Evolutionary conservation across 139 green algal genomes (phyloP).

Genomic region (Chlorella sorokiniana): DNA sequence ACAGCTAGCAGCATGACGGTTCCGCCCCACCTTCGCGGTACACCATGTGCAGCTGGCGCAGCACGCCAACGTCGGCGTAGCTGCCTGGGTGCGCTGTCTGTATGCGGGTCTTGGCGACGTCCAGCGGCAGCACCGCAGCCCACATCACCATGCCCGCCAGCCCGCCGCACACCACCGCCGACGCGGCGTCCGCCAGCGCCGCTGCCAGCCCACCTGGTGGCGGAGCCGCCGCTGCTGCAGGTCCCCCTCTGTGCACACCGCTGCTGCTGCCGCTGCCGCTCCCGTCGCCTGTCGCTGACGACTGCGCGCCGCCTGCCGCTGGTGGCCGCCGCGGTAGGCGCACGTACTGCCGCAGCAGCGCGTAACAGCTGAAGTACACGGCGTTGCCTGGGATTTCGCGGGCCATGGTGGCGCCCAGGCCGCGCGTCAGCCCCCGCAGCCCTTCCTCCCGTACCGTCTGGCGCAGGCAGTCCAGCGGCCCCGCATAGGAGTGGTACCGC

Average conservation of each 20-base stretch:
- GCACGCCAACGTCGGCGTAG: slow-evolving; percentile 55
- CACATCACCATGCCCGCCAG: slow-evolving; percentile 64
- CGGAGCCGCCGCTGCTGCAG: not conserved
- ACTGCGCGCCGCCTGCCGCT: too few species aligned
- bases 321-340: too few species aligned
- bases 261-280: slow-evolving; percentile 18
- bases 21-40: slow-evolving; percentile 34
- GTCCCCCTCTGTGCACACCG: not conserved
- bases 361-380: slow-evolving; percentile 59
- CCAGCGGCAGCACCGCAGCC: slow-evolving; percentile 70
- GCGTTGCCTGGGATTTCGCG: slow-evolving; percentile 82
- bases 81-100: slow-evolving; percentile 70
- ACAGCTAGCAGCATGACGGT: too few species aligned
- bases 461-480: slow-evolving; percentile 56
- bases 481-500: slow-evolving; percentile 36
- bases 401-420: slow-evolving; percentile 67
- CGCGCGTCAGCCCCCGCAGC: slow-evolving; percentile 59
- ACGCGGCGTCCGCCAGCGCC: slow-evolving; percentile 49
- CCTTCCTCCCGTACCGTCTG: slow-evolving; percentile 60
- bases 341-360: slow-evolving; percentile 44
- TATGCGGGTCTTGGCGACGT: slow-evolving; percentile 83
- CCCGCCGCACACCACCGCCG: slow-evolving; percentile 68
- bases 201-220: not conserved
- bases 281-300: too few species aligned
- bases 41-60: slow-evolving; percentile 58